These are phyloP conservation scores for Stentor roeselii DNA, from an alignment of 73 alveolate genomes.

Conservation along the genomic window DNA sequence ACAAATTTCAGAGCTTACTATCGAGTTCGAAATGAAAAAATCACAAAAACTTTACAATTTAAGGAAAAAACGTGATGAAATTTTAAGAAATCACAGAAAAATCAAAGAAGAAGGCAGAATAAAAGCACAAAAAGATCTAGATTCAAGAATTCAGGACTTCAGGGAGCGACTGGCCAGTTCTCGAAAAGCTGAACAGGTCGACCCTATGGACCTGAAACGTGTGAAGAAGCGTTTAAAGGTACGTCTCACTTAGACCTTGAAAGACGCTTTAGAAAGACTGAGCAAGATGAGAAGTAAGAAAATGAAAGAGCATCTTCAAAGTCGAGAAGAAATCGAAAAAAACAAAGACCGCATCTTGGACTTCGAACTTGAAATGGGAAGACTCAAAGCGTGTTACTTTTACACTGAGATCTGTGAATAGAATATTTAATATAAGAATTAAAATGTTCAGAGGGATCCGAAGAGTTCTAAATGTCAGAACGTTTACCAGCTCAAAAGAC, in stretches of 20 bases:
- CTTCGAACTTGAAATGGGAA: not conserved
- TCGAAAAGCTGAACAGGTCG: not conserved
- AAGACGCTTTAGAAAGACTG: not conserved
- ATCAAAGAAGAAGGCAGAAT: not conserved
- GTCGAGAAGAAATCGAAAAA: not conserved
- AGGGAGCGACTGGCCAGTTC: not conserved
- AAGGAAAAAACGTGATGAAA: not conserved
- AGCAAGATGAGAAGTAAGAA: not conserved
- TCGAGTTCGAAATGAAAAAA: not conserved
- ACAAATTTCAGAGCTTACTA: not conserved
- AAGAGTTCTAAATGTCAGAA: not conserved
- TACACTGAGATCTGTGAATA: not conserved
- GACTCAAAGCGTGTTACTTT: not conserved
- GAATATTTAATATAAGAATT: too few species aligned
- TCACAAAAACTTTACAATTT: not conserved
- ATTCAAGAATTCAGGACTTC: not conserved
- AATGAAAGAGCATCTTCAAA: not conserved
- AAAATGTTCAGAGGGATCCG: not conserved
- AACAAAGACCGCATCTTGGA: not conserved
- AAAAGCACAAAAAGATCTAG: not conserved
- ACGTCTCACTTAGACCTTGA: not conserved
- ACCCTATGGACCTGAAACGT: not conserved
- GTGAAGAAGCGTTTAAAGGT: not conserved
- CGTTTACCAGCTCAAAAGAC: conserved; percentile 29
- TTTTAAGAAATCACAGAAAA: not conserved